Percentiles rank a stretch among this genome's conserved stretches.
These are phyloP conservation scores for Rubroboletus satanas DNA, from an alignment of 768 basidiomycete genomes.

Conservation along the genomic window DNA sequence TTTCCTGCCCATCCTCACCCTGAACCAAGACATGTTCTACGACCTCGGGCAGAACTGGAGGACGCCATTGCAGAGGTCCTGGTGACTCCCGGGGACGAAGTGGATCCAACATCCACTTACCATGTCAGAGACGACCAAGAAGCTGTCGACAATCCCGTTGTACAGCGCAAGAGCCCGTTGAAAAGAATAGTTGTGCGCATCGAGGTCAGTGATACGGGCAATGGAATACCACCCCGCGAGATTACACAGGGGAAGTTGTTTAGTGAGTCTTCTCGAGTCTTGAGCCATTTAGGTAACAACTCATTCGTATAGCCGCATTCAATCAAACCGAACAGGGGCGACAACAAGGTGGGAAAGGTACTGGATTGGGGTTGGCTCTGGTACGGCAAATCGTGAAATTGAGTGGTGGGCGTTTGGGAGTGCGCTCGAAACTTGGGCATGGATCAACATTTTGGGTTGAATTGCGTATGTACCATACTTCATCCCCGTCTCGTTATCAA, in stretches of 20 bases:
- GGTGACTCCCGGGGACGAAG: slow-evolving; percentile 32
- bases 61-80: slow-evolving; percentile 25
- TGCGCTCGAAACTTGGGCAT: slow-evolving; percentile 55
- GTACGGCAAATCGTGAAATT: slow-evolving; percentile 77
- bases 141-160: not conserved
- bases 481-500: slow-evolving; percentile 10
- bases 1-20: slow-evolving; percentile 24
- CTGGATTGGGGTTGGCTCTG: slow-evolving; percentile 71
- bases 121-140: not conserved
- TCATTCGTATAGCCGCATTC: slow-evolving; percentile 50
- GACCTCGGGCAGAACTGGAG: slow-evolving; percentile 2
- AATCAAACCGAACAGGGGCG: slow-evolving; percentile 77
- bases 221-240: slow-evolving; percentile 60
- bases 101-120: slow-evolving; percentile 15
- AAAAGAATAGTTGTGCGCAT: slow-evolving; percentile 80
- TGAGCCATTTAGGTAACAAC: not conserved
- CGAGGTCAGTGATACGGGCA: slow-evolving; percentile 76
- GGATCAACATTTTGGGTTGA: slow-evolving; percentile 92
- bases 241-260: slow-evolving; percentile 70
- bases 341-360: slow-evolving; percentile 69
- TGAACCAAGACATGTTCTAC: slow-evolving; percentile 5
- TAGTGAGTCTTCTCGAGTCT: slow-evolving; percentile 42
- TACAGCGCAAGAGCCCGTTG: slow-evolving; percentile 23
- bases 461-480: slow-evolving; percentile 41
- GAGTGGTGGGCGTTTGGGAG: slow-evolving; percentile 69